Percentiles rank a stretch among this genome's conserved stretches.
Evolutionary conservation across 768 basidiomycete species (phyloP).

Genomic region (Boletus rex-veris): DNA sequence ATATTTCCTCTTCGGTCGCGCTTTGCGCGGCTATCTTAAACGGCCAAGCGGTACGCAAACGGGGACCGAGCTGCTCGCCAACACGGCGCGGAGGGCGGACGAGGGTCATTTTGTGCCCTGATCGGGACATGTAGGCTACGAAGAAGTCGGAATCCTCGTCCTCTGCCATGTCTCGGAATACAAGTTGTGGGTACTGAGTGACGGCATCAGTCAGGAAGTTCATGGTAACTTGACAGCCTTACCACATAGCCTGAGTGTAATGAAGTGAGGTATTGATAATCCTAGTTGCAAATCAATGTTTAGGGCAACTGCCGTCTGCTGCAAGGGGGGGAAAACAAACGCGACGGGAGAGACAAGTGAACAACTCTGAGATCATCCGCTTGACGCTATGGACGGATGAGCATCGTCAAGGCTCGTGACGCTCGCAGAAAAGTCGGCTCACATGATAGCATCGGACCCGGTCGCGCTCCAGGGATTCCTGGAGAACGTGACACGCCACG

Average conservation of each 20-base stretch:
- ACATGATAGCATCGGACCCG: constrained; percentile 55
- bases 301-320: constrained; percentile 9
- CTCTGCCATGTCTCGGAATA: constrained; percentile 54
- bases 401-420: constrained; percentile 1
- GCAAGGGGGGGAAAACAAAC: constrained; percentile 36
- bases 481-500: constrained; percentile 63
- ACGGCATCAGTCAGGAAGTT: constrained; percentile 10
- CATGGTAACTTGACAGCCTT: constrained; percentile 13
- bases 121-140: constrained; percentile 58
- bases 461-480: constrained; percentile 66
- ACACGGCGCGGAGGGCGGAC: constrained; percentile 40
- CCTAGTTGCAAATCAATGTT: constrained; percentile 39
- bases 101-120: constrained; percentile 52
- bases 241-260: constrained; percentile 56
- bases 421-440: constrained; percentile 17
- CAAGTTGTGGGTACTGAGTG: constrained; percentile 55
- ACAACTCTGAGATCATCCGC: constrained; percentile 57
- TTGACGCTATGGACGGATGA: constrained; percentile 47
- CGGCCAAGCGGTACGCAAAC: constrained; percentile 40
- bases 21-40: constrained; percentile 41
- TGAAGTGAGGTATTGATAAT: constrained; percentile 67
- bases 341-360: constrained; percentile 54
- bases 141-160: constrained; percentile 58
- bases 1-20: constrained; percentile 47
- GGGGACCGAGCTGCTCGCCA: constrained; percentile 35